phyloP scores from a whole-genome alignment of 306 rosid species.

The Carpinus viminea region DNA sequence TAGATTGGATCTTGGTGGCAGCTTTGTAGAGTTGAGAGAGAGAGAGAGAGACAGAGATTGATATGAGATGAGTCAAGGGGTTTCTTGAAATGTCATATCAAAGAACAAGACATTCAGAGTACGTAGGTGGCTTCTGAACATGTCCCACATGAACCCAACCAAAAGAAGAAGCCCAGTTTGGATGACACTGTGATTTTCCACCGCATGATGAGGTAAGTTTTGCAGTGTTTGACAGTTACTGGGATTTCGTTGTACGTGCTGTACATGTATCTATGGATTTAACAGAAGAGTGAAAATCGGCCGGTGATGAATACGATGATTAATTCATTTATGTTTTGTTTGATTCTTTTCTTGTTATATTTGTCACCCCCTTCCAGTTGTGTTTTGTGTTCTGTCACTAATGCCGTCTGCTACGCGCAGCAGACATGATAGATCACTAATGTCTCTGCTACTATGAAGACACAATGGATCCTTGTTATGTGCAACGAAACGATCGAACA shows the following conservation, averaged over 20 bases:
- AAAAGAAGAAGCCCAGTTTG: constrained; percentile 17
- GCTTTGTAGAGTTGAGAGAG: constrained; percentile 28
- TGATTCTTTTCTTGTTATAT: constrained; percentile 28
- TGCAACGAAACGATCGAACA: background rate
- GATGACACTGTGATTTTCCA: background rate
- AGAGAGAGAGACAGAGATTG: constrained; percentile 11
- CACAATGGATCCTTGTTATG: constrained; percentile 50
- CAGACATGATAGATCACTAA: constrained; percentile 33
- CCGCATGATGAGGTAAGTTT: constrained; percentile 13
- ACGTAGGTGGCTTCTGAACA: constrained; percentile 29
- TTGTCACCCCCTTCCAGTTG: background rate
- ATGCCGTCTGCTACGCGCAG: constrained; percentile 5
- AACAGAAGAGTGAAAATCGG: constrained; percentile 23
- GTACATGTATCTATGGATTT: constrained; percentile 1
- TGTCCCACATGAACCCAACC: constrained; percentile 33
- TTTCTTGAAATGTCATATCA: constrained; percentile 65
- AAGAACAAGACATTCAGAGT: constrained; percentile 44
- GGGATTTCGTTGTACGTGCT: constrained; percentile 18
- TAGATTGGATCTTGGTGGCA: constrained; percentile 56
- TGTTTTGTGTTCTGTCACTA: no score
- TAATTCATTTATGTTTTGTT: constrained; percentile 17
- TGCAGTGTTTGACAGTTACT: constrained; percentile 29
- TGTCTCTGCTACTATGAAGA: constrained; percentile 24
- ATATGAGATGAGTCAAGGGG: constrained; percentile 11
- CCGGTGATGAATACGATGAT: constrained; percentile 37